Base-by-base conservation (phyloP, 2,329 filamentous ascomycete species). In the Fusarium lateritium region DNA sequence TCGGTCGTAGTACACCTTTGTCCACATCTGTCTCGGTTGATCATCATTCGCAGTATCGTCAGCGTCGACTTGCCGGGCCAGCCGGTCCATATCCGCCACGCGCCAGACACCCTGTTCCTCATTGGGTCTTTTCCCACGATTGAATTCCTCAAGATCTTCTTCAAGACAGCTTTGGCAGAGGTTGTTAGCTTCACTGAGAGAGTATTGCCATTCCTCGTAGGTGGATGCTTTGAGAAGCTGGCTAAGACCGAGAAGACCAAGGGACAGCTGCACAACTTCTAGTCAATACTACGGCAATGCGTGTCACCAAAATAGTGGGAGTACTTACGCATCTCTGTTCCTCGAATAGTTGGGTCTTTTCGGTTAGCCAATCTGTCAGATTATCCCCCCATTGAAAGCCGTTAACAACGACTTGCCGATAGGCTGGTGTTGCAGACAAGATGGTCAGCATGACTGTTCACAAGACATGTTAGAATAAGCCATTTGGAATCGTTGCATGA, bases 371-470 rank as follows among this genome's bases (percentile, higher is more conserved):
- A 10, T 68, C 70, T 15, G 71, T 70, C 61, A 72, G 56, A 46
- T 69, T 70, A n/a, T 53, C 55, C 4, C 59, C 63, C 67, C 69
- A 67, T 24, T 65, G 53, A 39, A 65, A 63, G 46, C 64, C 64
- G n/a, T 73, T 71, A 22, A 73, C 59, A 33, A 70, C 50, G 22
- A 66, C 62, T 49, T 71, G 55, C 22, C 56, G 64, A 56, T 71
- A 72, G 40, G 63, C 59, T 56, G 62, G 62, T 38, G 71, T 71
- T n/a, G 56, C 28, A 31, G 67, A 70, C 56, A 67, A 38, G 44
- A 71, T 62, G 28, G 46, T 56, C 69, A 73, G 69, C 64, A 72
- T 71, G 24, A 67, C 71, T 73, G 51, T 31, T 54, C 40, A 6
- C 14, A 22, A 39, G 7, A 22, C 4, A 7, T n/a, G 58, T 70